Percentiles rank a stretch among this genome's conserved stretches.
Evolutionary conservation across 163 green algal genomes (phyloP).

Genomic region (Chlorella variabilis): DNA sequence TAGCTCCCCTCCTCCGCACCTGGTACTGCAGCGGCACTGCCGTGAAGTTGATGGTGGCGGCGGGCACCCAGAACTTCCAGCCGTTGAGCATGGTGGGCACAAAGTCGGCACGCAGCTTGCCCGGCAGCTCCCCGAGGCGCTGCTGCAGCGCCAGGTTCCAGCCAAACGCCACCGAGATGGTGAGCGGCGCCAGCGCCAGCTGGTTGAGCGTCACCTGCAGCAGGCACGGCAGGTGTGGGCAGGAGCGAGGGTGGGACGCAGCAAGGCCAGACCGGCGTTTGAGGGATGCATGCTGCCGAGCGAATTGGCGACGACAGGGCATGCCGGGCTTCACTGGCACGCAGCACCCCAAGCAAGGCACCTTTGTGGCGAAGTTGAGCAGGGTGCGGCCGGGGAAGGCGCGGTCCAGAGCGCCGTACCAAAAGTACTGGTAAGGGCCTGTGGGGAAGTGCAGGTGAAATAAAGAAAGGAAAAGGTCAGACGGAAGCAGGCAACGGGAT

Average conservation of each 20-base stretch:
- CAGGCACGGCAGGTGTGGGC: neutral
- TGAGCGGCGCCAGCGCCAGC: slow-evolving; percentile 75
- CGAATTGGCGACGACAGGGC: no score
- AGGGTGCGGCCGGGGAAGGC: slow-evolving; percentile 66
- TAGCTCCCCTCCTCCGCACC: slow-evolving; percentile 45
- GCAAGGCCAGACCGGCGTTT: no score
- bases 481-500: no score
- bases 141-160: slow-evolving; percentile 76
- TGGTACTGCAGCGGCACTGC: slow-evolving; percentile 73
- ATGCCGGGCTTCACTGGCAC: neutral
- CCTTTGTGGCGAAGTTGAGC: slow-evolving; percentile 76
- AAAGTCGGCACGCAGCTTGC: slow-evolving; percentile 72
- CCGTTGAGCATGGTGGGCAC: slow-evolving; percentile 77
- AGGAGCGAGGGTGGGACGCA: no score
- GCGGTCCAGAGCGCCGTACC: slow-evolving; percentile 81
- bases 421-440: slow-evolving; percentile 78
- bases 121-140: slow-evolving; percentile 44
- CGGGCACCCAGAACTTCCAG: slow-evolving; percentile 94
- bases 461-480: no score
- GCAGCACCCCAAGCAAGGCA: slow-evolving; percentile 29
- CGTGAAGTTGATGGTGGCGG: slow-evolving; percentile 86
- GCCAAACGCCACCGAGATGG: slow-evolving; percentile 71
- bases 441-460: no score
- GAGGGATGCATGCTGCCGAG: no score
- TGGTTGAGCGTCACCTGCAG: slow-evolving; percentile 52